Conservation (phyloP, 2,329 filamentous ascomycete species). For the Diaporthe velutina region DNA sequence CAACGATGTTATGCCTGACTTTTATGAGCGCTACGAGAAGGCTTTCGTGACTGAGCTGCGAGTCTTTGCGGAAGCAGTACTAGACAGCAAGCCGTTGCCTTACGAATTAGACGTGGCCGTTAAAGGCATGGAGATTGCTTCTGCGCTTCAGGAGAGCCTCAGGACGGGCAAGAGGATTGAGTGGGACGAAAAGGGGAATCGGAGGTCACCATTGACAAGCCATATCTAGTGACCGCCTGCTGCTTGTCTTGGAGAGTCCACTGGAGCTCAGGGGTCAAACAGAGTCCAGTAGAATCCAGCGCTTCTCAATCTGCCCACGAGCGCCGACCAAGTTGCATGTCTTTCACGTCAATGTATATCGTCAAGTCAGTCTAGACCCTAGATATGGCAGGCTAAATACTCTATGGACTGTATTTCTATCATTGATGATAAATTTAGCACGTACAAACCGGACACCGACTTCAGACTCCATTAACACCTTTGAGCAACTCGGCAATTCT, state of each 20-base stretch:
- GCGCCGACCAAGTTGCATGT: too few species aligned
- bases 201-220: neutral
- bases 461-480: conserved; percentile 25
- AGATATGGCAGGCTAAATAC: neutral
- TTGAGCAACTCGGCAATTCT: conserved; percentile 48
- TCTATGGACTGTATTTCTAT: neutral
- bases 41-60: conserved; percentile 34
- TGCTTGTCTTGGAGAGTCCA: too few species aligned
- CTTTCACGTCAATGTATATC: too few species aligned
- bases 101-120: conserved; percentile 17
- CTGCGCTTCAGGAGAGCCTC: conserved; percentile 23
- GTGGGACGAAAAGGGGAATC: neutral
- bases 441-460: too few species aligned
- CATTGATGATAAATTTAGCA: neutral
- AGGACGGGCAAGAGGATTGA: conserved; percentile 1
- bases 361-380: neutral
- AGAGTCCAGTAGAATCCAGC: neutral
- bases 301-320: too few species aligned
- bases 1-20: conserved; percentile 21
- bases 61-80: conserved; percentile 31
- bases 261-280: neutral
- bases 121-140: conserved; percentile 33
- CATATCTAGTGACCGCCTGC: neutral
- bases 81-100: conserved; percentile 33
- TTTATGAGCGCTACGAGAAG: conserved; percentile 31